Evolutionary conservation across 805 yeast species (phyloP).

Genomic region (Suhomyces canberraensis): DNA sequence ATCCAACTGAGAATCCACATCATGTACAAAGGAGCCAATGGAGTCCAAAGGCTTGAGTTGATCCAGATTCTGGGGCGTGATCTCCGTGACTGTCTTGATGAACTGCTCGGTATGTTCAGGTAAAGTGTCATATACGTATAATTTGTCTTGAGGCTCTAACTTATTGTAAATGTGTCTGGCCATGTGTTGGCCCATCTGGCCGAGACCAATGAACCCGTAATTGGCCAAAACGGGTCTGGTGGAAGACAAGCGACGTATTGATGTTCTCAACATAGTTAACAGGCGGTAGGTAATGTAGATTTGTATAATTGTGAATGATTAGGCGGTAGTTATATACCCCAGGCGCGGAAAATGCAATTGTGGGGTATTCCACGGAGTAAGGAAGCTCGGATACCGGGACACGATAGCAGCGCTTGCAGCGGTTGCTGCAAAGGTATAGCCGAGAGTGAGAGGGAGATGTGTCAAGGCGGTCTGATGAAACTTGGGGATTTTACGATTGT

Average conservation of each 20-base stretch:
- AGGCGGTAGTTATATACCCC: background rate
- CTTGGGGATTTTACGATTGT: too few species aligned
- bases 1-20: constrained; percentile 34
- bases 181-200: constrained; percentile 57
- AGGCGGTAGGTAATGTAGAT: too few species aligned
- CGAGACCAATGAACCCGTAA: constrained; percentile 56
- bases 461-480: too few species aligned
- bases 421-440: too few species aligned
- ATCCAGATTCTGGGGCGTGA: constrained; percentile 20
- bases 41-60: constrained; percentile 18
- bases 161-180: constrained; percentile 46
- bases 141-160: constrained; percentile 33
- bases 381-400: too few species aligned
- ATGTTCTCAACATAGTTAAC: constrained; percentile 6
- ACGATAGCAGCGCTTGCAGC: too few species aligned
- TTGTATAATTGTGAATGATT: background rate
- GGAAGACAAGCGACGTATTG: constrained; percentile 6
- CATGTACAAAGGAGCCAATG: constrained; percentile 24
- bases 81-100: constrained; percentile 19
- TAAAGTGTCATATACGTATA: constrained; percentile 44
- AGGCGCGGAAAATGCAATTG: background rate
- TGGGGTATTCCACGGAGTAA: background rate
- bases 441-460: too few species aligned
- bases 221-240: constrained; percentile 10
- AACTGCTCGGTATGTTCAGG: constrained; percentile 25